A percentile compares a stretch with the other conserved stretches of the same genome.
Conservation (phyloP, 1,139 yeast genomes). For the Scheffersomyces illinoinensis region DNA sequence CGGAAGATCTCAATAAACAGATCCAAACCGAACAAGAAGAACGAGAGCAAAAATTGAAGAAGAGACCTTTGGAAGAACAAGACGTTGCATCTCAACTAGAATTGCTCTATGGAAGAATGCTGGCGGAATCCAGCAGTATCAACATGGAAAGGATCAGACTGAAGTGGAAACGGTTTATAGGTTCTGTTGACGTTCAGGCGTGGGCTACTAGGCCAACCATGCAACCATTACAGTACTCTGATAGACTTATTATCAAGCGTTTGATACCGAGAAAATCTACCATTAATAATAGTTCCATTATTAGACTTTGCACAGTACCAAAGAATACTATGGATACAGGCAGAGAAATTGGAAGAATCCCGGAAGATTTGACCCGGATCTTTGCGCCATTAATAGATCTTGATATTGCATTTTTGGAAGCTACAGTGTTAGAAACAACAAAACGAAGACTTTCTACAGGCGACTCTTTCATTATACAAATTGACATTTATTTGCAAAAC, state of each 20-base stretch:
- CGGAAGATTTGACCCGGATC: constrained; percentile 70
- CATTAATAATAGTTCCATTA: constrained; percentile 24
- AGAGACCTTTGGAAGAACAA: constrained; percentile 5
- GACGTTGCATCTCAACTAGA: constrained; percentile 8
- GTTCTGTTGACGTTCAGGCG: constrained; percentile 71
- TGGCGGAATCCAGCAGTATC: constrained; percentile 11
- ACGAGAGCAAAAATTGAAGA: background rate
- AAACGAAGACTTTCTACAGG: constrained; percentile 66
- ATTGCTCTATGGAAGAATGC: constrained; percentile 15
- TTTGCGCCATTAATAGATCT: constrained; percentile 66
- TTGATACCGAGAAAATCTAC: constrained; percentile 27
- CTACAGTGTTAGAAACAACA: constrained; percentile 60
- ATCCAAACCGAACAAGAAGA: background rate
- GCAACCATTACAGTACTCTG: constrained; percentile 51
- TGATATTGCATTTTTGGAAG: constrained; percentile 55
- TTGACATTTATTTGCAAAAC: constrained; percentile 60
- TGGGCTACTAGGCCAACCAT: constrained; percentile 83
- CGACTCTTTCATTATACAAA: constrained; percentile 63
- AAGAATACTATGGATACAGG: constrained; percentile 19
- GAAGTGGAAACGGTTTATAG: constrained; percentile 50
- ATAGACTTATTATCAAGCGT: constrained; percentile 42
- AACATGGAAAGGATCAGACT: constrained; percentile 13
- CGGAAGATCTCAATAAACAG: constrained; percentile 10
- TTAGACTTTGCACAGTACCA: constrained; percentile 32
- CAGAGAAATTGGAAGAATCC: constrained; percentile 75